Base-by-base conservation (phyloP, 2,329 filamentous ascomycete species). In the Penicillium brevicompactum region DNA sequence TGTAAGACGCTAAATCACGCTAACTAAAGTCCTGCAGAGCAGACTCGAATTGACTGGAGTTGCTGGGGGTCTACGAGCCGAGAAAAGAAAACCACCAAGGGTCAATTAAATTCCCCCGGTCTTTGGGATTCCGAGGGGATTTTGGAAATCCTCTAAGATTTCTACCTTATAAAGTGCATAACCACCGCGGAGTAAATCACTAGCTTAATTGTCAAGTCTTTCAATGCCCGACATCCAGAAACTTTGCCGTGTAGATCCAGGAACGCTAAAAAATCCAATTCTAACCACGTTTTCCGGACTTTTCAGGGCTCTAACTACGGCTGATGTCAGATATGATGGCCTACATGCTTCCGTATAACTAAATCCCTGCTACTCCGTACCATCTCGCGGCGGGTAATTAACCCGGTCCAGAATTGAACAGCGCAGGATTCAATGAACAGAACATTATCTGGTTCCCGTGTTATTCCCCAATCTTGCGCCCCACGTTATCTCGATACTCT, bases 1-100 rank as follows among this genome's bases (percentile, higher is more conserved):
- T 34, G 50, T 47, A 41, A 51, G 32, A 43, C 45, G 21, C 44
- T n/a, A 42, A 41, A 46, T 38, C 18, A 43, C 44, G 6, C 37
- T 21, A 27, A 48, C 24, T 4, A 27, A 16, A 43, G 11, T 3
- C 37, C 34, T 43, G 37, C 38, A 43, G 45, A 11, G 4, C 34
- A 11, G 18, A 10, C 21, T 1, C 10, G 10, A 27, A 27, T 27
- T 5, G 24, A 27, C 24, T 8, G 8, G 24, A 27, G 24, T 27
- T 27, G 24, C 5, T 8, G 24, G 16, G 18, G 44, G 44, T 9
- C 11, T 43, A 11, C 14, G 8, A 46, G 49, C 49, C 42, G 44
- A 52, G 22, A 10, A 14, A 8, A 21, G 21, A 30, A 30, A 16
- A 7, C 18, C 18, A 18, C 18, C 13, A 4, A 14, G 27, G 10